A percentile compares a stretch with the other conserved stretches of the same genome.
These are phyloP conservation scores for Lippia alba DNA, from an alignment of 305 asterid genomes.

Conservation along the genomic window DNA sequence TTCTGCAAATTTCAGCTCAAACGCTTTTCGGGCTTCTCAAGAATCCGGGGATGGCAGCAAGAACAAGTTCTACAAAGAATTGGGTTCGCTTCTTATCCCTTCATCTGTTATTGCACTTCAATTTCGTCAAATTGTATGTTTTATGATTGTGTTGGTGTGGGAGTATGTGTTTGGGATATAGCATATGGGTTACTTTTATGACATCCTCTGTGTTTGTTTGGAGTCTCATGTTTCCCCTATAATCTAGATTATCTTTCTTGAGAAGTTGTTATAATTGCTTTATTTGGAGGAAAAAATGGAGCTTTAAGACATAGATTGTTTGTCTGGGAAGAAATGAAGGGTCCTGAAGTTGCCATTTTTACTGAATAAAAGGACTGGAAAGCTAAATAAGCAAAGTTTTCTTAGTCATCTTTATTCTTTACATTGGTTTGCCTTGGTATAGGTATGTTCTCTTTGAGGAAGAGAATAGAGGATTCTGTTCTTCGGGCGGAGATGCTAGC, in stretches of 20 bases:
- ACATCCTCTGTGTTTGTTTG: neutral
- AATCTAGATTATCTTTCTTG: neutral
- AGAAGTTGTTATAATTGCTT: neutral
- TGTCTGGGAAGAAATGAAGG: neutral
- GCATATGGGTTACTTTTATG: neutral
- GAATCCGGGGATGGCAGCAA: slow-evolving; percentile 50
- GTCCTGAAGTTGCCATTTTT: neutral
- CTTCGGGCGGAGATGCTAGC: slow-evolving; percentile 77
- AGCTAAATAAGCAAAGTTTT: neutral
- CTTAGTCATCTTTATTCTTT: no score
- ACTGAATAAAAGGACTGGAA: neutral
- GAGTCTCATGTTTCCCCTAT: neutral
- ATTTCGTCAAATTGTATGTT: neutral
- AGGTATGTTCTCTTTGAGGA: slow-evolving; percentile 78
- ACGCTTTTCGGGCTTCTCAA: slow-evolving; percentile 59
- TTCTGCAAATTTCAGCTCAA: slow-evolving; percentile 39
- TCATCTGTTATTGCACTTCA: neutral
- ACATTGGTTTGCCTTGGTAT: slow-evolving; percentile 17
- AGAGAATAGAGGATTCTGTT: slow-evolving; percentile 76
- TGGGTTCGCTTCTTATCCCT: slow-evolving; percentile 48
- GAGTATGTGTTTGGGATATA: neutral
- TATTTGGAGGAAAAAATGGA: neutral
- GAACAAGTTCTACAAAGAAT: slow-evolving; percentile 66
- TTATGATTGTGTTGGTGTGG: neutral
- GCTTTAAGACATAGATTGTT: no score